Evolutionary conservation across 768 basidiomycete genomes (phyloP).

Genomic region (Tephrocybe sp.): DNA sequence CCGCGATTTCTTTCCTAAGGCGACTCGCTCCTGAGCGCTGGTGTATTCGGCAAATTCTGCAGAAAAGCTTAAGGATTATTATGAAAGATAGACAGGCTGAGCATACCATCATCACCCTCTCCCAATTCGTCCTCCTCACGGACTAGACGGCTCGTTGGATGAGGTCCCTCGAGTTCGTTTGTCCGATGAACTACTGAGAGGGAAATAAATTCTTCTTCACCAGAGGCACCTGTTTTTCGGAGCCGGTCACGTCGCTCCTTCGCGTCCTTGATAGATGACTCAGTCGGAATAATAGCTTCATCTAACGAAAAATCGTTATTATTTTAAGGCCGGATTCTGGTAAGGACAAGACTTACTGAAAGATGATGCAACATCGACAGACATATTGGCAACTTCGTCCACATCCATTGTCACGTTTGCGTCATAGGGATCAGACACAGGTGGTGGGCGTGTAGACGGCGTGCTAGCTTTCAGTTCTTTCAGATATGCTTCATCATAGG

Average conservation of each 20-base stretch:
- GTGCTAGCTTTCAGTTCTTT: conserved; percentile 80
- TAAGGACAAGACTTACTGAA: conserved; percentile 25
- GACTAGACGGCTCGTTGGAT: conserved; percentile 79
- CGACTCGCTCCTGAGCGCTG: conserved; percentile 82
- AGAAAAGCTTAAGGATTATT: neutral
- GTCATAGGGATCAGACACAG: conserved; percentile 42
- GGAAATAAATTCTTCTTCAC: conserved; percentile 76
- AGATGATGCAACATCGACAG: conserved; percentile 24
- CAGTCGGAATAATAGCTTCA: conserved; percentile 59
- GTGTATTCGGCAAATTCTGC: conserved; percentile 86
- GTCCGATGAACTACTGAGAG: conserved; percentile 60
- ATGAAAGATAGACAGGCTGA: neutral
- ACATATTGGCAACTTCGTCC: conserved; percentile 36
- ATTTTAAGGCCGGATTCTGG: neutral
- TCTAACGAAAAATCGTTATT: conserved; percentile 14
- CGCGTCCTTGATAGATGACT: conserved; percentile 67
- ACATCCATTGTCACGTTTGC: conserved; percentile 49
- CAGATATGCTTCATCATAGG: conserved; percentile 72
- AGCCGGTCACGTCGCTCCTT: conserved; percentile 75
- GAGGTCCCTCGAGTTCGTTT: conserved; percentile 64
- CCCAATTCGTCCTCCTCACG: conserved; percentile 88
- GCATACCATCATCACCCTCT: conserved; percentile 82
- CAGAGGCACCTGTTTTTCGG: conserved; percentile 41
- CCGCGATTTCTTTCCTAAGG: conserved; percentile 77
- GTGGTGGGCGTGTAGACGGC: conserved; percentile 47